Evolutionary conservation across 768 basidiomycete genomes (phyloP).

Genomic region (Agaricus subrufescens): DNA sequence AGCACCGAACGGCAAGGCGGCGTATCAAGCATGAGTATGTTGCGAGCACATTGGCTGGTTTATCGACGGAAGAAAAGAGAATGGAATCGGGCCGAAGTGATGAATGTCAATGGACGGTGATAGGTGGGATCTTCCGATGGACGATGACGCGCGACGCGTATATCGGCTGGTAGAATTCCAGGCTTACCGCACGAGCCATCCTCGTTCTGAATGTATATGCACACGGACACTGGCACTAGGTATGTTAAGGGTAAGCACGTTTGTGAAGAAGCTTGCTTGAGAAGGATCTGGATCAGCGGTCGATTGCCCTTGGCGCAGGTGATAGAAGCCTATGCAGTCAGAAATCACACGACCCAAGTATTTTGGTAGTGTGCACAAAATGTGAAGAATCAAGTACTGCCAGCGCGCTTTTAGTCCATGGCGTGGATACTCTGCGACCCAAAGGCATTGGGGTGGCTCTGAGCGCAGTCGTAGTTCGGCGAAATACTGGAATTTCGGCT

Average conservation of each 20-base stretch:
- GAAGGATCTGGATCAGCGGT: constrained; percentile 1
- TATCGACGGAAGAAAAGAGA: too few relatives aligned
- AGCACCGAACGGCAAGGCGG: neutral
- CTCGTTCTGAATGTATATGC: too few relatives aligned
- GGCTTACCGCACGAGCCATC: too few relatives aligned
- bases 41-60: too few relatives aligned
- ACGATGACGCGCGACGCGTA: too few relatives aligned
- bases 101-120: too few relatives aligned
- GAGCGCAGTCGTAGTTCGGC: neutral
- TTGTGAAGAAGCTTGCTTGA: neutral
- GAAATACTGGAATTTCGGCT: neutral
- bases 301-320: neutral
- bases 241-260: neutral
- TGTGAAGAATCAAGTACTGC: neutral
- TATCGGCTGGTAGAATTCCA: too few relatives aligned
- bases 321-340: neutral
- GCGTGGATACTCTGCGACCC: neutral
- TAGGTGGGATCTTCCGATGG: too few relatives aligned
- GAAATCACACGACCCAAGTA: constrained; percentile 7
- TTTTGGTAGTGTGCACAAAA: constrained; percentile 10
- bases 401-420: neutral
- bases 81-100: too few relatives aligned
- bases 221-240: neutral
- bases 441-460: neutral
- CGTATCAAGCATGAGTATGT: neutral